Conservation (phyloP, 768 basidiomycete species). For the Pleurotus salmoneostramineus region DNA sequence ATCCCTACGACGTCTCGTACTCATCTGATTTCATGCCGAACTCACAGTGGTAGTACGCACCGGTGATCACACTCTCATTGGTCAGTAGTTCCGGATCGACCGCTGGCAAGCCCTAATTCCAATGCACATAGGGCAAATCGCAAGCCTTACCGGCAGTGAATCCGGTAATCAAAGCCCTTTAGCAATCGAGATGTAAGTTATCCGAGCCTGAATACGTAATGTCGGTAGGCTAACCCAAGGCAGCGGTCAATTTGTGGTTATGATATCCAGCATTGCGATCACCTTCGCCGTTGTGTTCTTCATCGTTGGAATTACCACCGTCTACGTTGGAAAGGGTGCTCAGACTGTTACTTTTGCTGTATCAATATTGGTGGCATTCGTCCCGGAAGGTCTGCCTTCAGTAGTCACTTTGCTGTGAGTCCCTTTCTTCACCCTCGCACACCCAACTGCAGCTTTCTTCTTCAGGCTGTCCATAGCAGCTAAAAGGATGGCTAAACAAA, state of each 20-base stretch:
- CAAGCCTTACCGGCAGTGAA: constrained; percentile 60
- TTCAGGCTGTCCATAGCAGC: constrained; percentile 57
- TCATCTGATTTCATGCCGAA: background rate
- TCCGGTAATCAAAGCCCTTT: constrained; percentile 62
- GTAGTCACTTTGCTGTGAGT: constrained; percentile 53
- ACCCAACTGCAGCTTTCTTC: constrained; percentile 3
- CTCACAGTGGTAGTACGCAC: constrained; percentile 57
- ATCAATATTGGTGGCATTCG: constrained; percentile 47
- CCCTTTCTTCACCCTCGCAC: background rate
- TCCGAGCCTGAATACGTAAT: background rate
- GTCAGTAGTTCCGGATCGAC: constrained; percentile 21
- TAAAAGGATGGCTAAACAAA: constrained; percentile 67
- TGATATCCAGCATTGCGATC: constrained; percentile 59
- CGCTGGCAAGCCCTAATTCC: constrained; percentile 2
- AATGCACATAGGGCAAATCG: constrained; percentile 54
- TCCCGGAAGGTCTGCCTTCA: constrained; percentile 59
- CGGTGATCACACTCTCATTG: constrained; percentile 64
- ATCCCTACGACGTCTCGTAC: background rate
- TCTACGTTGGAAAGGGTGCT: constrained; percentile 57
- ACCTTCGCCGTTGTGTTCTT: constrained; percentile 63
- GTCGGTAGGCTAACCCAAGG: background rate
- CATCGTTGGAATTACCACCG: constrained; percentile 60
- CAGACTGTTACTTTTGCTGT: constrained; percentile 56
- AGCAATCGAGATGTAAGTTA: constrained; percentile 57
- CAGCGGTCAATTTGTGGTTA: constrained; percentile 57